A percentile compares a stretch with the other conserved stretches of the same genome.
Conservation (phyloP, 192 early-diverging fungal genomes). For the Linderina pennispora region DNA sequence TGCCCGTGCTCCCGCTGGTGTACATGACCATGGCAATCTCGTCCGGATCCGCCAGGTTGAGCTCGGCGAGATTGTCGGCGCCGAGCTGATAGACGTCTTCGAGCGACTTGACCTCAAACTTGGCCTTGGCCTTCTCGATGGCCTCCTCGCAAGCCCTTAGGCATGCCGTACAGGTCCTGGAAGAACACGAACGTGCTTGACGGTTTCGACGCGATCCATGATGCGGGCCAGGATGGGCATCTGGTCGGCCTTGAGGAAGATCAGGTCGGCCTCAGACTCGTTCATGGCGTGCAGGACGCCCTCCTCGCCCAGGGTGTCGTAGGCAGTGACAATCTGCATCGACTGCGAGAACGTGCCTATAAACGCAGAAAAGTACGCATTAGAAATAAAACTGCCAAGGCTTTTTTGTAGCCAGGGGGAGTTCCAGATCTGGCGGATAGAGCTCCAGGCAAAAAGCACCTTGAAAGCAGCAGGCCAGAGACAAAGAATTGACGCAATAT, state of each 20-base stretch:
- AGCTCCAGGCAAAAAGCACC: not conserved
- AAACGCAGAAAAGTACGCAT: not conserved
- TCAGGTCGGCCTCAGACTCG: conserved; percentile 67
- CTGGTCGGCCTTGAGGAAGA: conserved; percentile 60
- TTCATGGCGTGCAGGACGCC: conserved; percentile 85
- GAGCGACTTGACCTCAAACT: conserved; percentile 50
- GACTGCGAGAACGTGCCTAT: conserved; percentile 51
- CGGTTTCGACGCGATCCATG: conserved; percentile 31
- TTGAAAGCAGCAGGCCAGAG: not conserved
- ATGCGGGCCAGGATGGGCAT: conserved; percentile 40
- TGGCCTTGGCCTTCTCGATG: conserved; percentile 54
- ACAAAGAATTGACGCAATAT: not conserved
- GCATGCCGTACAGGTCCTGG: conserved; percentile 42
- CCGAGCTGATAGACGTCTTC: conserved; percentile 70
- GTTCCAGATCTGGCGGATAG: not conserved
- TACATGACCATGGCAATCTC: conserved; percentile 90
- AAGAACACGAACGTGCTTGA: conserved; percentile 61
- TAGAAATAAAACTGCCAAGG: too few species aligned
- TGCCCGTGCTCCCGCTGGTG: conserved; percentile 83
- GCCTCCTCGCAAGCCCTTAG: conserved; percentile 49
- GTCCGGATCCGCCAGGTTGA: conserved; percentile 6
- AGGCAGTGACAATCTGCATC: conserved; percentile 77
- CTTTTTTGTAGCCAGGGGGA: too few species aligned
- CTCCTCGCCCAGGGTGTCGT: conserved; percentile 80
- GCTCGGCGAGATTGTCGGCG: conserved; percentile 47